A percentile compares a stretch with the other conserved stretches of the same genome.
Conservation (phyloP, 2,329 filamentous ascomycete species). For the Colletotrichum sp. region DNA sequence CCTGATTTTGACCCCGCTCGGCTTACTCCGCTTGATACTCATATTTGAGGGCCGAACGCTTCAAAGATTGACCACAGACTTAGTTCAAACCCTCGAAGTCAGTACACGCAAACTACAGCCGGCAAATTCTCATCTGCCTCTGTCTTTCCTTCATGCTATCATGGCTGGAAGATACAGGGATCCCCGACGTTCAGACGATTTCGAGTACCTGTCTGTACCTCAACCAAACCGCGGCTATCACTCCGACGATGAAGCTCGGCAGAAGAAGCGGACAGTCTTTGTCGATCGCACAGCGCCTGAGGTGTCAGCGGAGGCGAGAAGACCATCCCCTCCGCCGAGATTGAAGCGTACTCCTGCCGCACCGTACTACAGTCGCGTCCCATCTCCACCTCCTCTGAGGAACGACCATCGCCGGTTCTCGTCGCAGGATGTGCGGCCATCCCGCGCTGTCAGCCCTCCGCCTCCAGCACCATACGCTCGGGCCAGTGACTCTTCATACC, state of each 20-base stretch:
- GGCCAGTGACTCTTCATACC: background rate
- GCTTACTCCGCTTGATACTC: background rate
- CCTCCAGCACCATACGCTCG: background rate
- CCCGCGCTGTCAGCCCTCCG: background rate
- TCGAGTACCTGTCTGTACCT: background rate
- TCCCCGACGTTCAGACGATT: background rate
- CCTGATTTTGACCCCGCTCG: background rate
- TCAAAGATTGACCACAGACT: background rate
- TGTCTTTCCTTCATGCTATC: background rate
- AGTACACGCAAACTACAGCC: rapidly evolving
- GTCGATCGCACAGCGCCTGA: rapidly evolving
- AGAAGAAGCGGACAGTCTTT: background rate
- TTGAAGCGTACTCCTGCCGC: background rate
- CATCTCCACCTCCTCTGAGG: background rate
- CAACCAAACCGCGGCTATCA: background rate
- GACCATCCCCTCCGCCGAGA: background rate
- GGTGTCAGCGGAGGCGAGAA: background rate
- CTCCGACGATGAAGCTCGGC: background rate
- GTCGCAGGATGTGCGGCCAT: background rate
- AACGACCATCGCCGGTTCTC: background rate
- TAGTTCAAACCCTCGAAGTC: background rate
- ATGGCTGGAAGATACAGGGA: background rate
- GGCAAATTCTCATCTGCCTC: background rate
- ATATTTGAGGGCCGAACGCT: background rate
- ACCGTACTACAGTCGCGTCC: background rate